Evolutionary conservation across 306 rosid species (phyloP).

Genomic region (Cucurbita argyrosperma): DNA sequence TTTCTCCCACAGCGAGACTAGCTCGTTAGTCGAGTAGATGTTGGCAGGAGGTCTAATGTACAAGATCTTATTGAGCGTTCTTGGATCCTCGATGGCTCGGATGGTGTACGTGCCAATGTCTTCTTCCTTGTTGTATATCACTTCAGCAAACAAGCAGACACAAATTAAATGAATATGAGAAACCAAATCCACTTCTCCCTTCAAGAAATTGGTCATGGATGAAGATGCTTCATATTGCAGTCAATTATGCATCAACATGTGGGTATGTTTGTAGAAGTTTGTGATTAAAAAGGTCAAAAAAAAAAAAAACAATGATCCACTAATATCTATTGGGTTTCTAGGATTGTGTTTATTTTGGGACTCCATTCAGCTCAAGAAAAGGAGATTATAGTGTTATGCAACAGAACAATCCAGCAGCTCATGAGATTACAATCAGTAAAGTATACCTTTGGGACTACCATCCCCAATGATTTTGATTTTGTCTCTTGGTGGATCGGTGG

Average conservation of each 20-base stretch:
- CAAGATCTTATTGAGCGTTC: constrained; percentile 27
- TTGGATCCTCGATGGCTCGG: constrained; percentile 28
- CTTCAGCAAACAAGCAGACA: constrained; percentile 7
- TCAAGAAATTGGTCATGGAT: background rate
- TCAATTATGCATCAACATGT: background rate
- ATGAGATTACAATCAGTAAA: background rate
- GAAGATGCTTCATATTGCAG: background rate
- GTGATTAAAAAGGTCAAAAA: background rate
- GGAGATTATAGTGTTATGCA: background rate
- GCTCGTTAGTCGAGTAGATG: constrained; percentile 20
- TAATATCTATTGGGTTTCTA: background rate
- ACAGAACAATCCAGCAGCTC: background rate
- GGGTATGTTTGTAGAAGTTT: background rate
- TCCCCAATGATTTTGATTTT: constrained; percentile 24
- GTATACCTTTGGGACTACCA: constrained; percentile 27
- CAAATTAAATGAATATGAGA: background rate
- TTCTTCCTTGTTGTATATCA: constrained; percentile 27
- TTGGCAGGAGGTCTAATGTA: constrained; percentile 18
- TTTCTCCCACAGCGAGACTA: constrained; percentile 26
- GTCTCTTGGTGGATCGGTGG: constrained; percentile 23
- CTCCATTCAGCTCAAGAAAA: background rate
- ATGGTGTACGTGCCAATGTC: constrained; percentile 23
- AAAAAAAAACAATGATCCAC: background rate
- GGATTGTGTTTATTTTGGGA: background rate
- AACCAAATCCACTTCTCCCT: background rate